Conservation (phyloP, 495 filamentous ascomycete species). For the Delitschia confertaspora region DNA sequence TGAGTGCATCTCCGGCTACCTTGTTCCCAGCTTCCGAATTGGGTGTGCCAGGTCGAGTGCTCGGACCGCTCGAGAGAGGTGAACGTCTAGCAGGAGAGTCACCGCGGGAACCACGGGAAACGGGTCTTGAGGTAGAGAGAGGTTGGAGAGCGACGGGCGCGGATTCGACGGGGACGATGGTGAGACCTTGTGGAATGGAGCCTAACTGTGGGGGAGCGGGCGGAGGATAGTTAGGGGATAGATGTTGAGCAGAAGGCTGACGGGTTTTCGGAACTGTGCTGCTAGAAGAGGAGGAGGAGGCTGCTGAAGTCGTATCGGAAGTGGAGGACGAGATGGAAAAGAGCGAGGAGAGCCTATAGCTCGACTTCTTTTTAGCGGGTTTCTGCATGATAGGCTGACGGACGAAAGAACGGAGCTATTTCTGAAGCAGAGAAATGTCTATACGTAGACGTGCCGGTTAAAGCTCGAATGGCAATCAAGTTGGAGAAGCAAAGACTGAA, state of each 20-base stretch:
- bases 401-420: no score
- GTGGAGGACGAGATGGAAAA: slow-evolving; percentile 8
- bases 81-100: slow-evolving; percentile 10
- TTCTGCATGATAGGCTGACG: no score
- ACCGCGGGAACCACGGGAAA: slow-evolving; percentile 6
- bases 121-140: slow-evolving; percentile 12
- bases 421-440: no score
- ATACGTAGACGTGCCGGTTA: no score
- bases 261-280: slow-evolving; percentile 3
- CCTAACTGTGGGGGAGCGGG: slow-evolving; percentile 6
- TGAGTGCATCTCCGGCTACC: slow-evolving; percentile 1
- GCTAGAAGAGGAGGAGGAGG: slow-evolving; percentile 9
- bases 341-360: slow-evolving; percentile 19
- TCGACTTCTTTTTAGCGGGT: slow-evolving; percentile 20
- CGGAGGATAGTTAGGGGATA: slow-evolving; percentile 12
- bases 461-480: no score
- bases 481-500: no score
- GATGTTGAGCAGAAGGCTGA: slow-evolving; percentile 11
- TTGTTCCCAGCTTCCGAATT: not conserved
- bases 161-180: slow-evolving; percentile 8
- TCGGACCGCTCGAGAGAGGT: not conserved
- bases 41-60: slow-evolving; percentile 14
- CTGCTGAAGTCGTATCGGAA: slow-evolving; percentile 2
- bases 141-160: slow-evolving; percentile 5
- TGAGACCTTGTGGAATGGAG: not conserved